Conservation (phyloP, 352 stramenopile species). For the Globisporangium nodosum region DNA sequence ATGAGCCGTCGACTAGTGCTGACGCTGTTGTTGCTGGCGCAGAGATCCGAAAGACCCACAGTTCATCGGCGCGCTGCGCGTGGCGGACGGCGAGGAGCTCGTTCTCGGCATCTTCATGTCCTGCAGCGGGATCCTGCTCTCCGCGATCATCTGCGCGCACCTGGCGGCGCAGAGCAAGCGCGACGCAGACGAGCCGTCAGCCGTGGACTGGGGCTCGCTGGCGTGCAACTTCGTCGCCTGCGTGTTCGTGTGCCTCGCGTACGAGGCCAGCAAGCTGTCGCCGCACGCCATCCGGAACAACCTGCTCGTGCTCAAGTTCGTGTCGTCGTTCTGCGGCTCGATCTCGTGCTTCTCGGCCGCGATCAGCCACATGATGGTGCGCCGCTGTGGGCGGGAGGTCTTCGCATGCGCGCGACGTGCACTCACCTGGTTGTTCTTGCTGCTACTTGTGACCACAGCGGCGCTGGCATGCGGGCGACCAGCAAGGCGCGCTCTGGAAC, state of each 20-base stretch:
- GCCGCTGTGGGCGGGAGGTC: not conserved
- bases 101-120: constrained; percentile 73
- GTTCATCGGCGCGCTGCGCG: constrained; percentile 50
- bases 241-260: constrained; percentile 40
- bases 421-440: not conserved
- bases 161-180: constrained; percentile 7
- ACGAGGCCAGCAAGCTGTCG: constrained; percentile 44
- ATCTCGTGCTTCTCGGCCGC: constrained; percentile 56
- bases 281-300: constrained; percentile 38
- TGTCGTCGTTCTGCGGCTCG: constrained; percentile 73
- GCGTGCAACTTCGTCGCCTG: constrained; percentile 51
- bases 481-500: constrained; percentile 44
- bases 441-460: constrained; percentile 21
- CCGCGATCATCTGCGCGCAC: constrained; percentile 34
- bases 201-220: constrained; percentile 55
- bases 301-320: constrained; percentile 63
- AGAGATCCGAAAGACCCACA: constrained; percentile 72
- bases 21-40: too few relatives aligned
- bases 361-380: constrained; percentile 49
- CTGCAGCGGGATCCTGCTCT: constrained; percentile 50
- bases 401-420: not conserved
- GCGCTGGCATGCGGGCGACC: constrained; percentile 39
- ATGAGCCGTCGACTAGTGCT: too few relatives aligned
- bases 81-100: constrained; percentile 65
- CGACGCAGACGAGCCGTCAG: constrained; percentile 2